Evolutionary conservation across 768 basidiomycete species (phyloP).

Genomic region (Filobasidium floriforme): DNA sequence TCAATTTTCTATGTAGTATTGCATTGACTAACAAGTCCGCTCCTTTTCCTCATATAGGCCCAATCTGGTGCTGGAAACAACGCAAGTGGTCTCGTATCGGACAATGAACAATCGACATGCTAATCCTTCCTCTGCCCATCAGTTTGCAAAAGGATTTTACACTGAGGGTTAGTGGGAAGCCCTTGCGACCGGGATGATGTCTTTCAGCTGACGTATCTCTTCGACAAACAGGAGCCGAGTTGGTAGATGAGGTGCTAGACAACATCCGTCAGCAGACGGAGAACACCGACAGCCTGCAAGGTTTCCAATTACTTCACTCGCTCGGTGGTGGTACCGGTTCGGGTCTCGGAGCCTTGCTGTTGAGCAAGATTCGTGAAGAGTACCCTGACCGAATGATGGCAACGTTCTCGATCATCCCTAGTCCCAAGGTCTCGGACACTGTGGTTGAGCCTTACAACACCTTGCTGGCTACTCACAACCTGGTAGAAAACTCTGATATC

Average conservation of each 20-base stretch:
- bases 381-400: slow-evolving; percentile 44
- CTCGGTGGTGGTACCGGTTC: slow-evolving; percentile 44
- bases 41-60: not conserved
- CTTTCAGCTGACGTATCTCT: not conserved
- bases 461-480: slow-evolving; percentile 38
- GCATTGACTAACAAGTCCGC: not conserved
- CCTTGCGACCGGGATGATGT: slow-evolving; percentile 33
- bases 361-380: slow-evolving; percentile 43
- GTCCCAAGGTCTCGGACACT: slow-evolving; percentile 44
- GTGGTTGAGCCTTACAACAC: slow-evolving; percentile 46
- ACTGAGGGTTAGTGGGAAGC: slow-evolving; percentile 53
- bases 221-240: slow-evolving; percentile 69
- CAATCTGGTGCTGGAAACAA: slow-evolving; percentile 74
- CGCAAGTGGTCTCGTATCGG: not conserved
- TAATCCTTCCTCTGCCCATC: not conserved
- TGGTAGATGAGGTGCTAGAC: slow-evolving; percentile 57
- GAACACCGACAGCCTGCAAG: slow-evolving; percentile 75
- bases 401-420: slow-evolving; percentile 43
- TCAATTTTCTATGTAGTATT: not conserved
- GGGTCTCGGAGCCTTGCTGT: slow-evolving; percentile 39
- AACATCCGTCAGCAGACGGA: slow-evolving; percentile 73
- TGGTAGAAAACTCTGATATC: slow-evolving; percentile 42
- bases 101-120: not conserved
- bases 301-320: slow-evolving; percentile 48
- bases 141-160: slow-evolving; percentile 78